These are phyloP conservation scores for Botrytis paeoniae DNA, from an alignment of 2,329 filamentous ascomycete genomes.

Conservation along the genomic window DNA sequence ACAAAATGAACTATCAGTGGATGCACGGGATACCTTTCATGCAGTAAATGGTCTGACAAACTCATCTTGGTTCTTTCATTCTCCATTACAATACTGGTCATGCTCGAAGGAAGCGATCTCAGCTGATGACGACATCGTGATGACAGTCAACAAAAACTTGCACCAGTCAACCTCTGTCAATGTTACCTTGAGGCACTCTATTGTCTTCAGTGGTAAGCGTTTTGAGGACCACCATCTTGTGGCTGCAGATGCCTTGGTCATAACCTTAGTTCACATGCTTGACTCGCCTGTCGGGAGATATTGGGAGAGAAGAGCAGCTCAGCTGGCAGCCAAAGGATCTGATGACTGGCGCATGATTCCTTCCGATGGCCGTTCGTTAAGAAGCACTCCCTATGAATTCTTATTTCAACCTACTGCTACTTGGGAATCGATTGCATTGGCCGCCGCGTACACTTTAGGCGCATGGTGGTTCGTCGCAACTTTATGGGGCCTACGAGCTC, in stretches of 20 bases:
- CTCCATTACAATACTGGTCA: constrained; percentile 79
- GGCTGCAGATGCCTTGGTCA: constrained; percentile 74
- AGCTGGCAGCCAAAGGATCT: constrained; percentile 48
- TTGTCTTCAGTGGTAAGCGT: constrained; percentile 77
- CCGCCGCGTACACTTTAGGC: constrained; percentile 62
- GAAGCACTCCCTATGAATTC: constrained; percentile 71
- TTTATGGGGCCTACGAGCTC: constrained; percentile 66
- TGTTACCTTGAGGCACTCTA: constrained; percentile 71
- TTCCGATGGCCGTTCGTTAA: constrained; percentile 49
- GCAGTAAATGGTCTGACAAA: constrained; percentile 58
- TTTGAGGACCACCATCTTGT: constrained; percentile 66
- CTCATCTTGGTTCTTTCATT: constrained; percentile 74
- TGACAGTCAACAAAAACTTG: constrained; percentile 65
- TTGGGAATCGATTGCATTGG: constrained; percentile 61
- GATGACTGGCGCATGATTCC: constrained; percentile 66
- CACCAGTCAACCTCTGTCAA: constrained; percentile 65
- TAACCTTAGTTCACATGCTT: constrained; percentile 68
- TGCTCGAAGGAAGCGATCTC: constrained; percentile 59
- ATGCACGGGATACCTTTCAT: constrained; percentile 53
- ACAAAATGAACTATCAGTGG: constrained; percentile 34
- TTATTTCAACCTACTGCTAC: constrained; percentile 71
- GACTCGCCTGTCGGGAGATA: constrained; percentile 61
- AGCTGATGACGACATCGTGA: constrained; percentile 59
- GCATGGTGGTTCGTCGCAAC: constrained; percentile 63
- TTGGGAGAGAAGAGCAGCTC: constrained; percentile 61